A percentile compares a stretch with the other conserved stretches of the same genome.
phyloP scores from a whole-genome alignment of 2,329 filamentous ascomycete genomes.

The Phaeosphaeria sp. region DNA sequence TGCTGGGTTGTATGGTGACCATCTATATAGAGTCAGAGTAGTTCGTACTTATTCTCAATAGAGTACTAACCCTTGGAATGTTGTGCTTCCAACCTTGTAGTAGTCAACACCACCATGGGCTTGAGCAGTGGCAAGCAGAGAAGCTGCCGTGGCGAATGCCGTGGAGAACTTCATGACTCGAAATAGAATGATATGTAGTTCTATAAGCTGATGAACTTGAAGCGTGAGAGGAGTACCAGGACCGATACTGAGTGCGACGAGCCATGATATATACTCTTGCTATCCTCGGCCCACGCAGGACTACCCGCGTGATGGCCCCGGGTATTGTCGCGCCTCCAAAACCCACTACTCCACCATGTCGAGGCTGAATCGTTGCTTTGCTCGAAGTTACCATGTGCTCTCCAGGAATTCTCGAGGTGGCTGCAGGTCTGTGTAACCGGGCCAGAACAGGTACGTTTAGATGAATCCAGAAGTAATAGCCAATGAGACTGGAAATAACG shows the following conservation, averaged over 20 bases:
- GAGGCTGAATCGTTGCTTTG: background rate
- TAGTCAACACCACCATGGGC: conserved; percentile 38
- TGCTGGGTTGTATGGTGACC: conserved; percentile 37
- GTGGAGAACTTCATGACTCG: conserved; percentile 30
- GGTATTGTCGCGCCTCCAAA: conserved; percentile 11
- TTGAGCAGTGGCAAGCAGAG: conserved; percentile 25
- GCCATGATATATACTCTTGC: conserved; percentile 12
- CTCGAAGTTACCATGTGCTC: conserved; percentile 6
- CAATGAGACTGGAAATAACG: conserved; percentile 1
- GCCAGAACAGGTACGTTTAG: conserved; percentile 5
- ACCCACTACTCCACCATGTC: conserved; percentile 5
- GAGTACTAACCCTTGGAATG: conserved; percentile 30
- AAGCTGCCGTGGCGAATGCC: conserved; percentile 21
- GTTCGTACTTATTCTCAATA: background rate
- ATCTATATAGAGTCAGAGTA: conserved; percentile 17
- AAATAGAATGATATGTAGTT: background rate
- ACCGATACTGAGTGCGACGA: background rate
- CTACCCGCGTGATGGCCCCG: conserved; percentile 11
- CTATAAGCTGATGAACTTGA: background rate
- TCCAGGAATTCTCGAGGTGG: conserved; percentile 21
- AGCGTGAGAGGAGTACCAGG: background rate
- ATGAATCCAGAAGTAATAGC: conserved; percentile 4
- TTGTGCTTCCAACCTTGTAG: conserved; percentile 31
- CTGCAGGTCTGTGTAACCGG: conserved; percentile 12
- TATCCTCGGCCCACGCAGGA: background rate